Conservation (phyloP, 169 alveolate genomes). For the Eimeria praecox region DNA sequence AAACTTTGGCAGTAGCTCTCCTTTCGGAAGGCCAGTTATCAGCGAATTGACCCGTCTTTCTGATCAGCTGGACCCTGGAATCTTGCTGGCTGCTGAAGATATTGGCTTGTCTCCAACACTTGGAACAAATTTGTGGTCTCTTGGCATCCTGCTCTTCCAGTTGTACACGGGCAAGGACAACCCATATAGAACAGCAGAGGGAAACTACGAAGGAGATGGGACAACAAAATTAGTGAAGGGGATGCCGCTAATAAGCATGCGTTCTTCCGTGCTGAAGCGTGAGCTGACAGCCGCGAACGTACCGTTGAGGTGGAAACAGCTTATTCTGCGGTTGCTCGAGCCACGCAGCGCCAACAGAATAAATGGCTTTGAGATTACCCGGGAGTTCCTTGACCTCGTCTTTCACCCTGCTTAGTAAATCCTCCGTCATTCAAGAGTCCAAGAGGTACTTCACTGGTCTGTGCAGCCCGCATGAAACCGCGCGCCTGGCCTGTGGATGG, state of each 20-base stretch:
- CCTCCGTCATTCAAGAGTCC: not conserved
- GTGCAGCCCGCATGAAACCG: not conserved
- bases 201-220: not conserved
- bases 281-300: not conserved
- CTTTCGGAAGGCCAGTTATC: not conserved
- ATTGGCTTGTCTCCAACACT: not conserved
- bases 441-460: not conserved
- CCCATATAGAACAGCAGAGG: constrained; percentile 9
- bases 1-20: constrained; percentile 20
- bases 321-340: constrained; percentile 1
- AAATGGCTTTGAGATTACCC: not conserved
- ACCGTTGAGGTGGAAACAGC: not conserved
- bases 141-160: constrained; percentile 13
- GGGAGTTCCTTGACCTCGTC: not conserved
- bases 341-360: not conserved
- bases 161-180: constrained; percentile 20
- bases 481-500: not conserved
- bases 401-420: not conserved
- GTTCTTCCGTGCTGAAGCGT: not conserved
- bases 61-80: not conserved
- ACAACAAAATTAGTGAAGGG: not conserved
- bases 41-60: not conserved
- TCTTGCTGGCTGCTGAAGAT: not conserved
- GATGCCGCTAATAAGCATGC: not conserved
- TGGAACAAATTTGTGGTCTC: constrained; percentile 33